Evolutionary conservation across 2,329 filamentous ascomycete genomes (phyloP), one percentile per base, ranked within the genome.

Genomic region (Trichoderma sp.): DNA sequence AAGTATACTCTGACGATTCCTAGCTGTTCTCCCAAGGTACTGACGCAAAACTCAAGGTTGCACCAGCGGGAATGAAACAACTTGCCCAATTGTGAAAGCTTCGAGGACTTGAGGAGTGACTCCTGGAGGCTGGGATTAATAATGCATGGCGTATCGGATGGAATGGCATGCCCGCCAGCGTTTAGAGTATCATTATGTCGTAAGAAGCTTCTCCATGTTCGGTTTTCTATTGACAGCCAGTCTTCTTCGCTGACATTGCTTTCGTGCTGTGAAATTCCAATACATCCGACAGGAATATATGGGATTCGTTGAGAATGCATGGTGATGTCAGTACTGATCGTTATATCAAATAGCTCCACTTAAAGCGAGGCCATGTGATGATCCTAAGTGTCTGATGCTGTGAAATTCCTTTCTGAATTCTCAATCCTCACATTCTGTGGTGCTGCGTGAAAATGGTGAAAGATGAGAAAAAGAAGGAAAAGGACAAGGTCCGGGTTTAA

Each of bases 1-100:
- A 91, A 71, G 72, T 90, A 89, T 0, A 92, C 80, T 25, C 89
- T 83, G 8, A 87, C 45, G 6, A 80, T 73, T 19, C 76, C 78
- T 5, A 67, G 56, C 1, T 71, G 53, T 3, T 70, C 60, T 13
- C 70, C 56, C 6, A 72, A 67, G 2, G 67, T 17, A 48, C 71
- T 73, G 3, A 75, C 25, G 2, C 72, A 72, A 54, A 83, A 78
- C n/a, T 81, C 78, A 8, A 87, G 71, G 4, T 78, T 77, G 1
- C 84, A 77, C 84, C 84, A 86, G 19, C 71, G 68, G 1, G 74
- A 74, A 8, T 61, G 56, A 42, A 82, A 78, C 2, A 86, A 73
- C 6, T 50, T 61, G 7, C 67, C 19, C 22, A 57, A 29, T 29
- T 34, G 25, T 3, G 35, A 35, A 37, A 68, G 35, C 13, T 50